Percentiles rank a stretch among this genome's conserved stretches.
phyloP scores from a whole-genome alignment of 345 rosid genomes.

The Cardamine occulta region DNA sequence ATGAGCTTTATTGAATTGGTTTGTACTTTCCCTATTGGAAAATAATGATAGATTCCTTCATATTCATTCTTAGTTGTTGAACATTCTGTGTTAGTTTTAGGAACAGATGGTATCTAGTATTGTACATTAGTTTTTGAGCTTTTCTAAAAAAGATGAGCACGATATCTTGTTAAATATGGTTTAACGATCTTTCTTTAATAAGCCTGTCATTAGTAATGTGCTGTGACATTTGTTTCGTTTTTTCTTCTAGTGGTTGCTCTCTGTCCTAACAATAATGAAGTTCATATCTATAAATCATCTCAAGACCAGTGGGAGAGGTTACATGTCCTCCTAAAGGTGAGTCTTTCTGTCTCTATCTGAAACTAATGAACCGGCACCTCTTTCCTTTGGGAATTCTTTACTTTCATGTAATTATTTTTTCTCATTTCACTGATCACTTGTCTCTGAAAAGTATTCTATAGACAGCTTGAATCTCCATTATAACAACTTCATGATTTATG shows the following conservation, averaged over 20 bases:
- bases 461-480: background rate
- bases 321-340: conserved; percentile 86
- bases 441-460: background rate
- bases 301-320: conserved; percentile 86
- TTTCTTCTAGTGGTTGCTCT: conserved; percentile 78
- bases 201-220: background rate
- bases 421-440: background rate
- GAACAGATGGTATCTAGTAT: background rate
- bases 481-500: background rate
- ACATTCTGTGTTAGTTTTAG: too few relatives aligned
- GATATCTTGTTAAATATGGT: background rate
- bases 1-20: background rate
- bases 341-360: background rate
- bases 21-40: background rate
- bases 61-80: background rate
- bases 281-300: conserved; percentile 79
- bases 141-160: background rate
- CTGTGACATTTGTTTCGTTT: background rate
- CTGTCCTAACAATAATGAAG: conserved; percentile 91
- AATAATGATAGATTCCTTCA: background rate
- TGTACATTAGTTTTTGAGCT: background rate
- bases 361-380: background rate
- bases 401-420: too few relatives aligned
- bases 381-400: conserved; percentile 2
- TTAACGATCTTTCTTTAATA: background rate